Conservation (phyloP, 768 basidiomycete genomes). For the Suillus subalutaceus region DNA sequence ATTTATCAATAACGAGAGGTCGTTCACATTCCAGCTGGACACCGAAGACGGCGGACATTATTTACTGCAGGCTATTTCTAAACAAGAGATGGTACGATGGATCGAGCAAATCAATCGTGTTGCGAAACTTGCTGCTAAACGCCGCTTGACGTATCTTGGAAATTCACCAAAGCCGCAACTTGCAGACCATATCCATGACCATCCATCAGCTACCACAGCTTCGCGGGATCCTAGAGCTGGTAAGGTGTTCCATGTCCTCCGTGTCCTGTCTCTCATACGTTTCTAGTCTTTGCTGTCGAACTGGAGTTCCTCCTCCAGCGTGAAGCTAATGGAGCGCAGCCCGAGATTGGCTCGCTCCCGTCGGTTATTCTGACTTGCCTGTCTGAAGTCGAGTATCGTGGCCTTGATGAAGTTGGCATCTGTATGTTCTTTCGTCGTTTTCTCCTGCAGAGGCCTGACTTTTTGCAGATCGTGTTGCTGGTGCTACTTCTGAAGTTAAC, state of each 20-base stretch:
- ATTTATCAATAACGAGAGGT: slow-evolving; percentile 79
- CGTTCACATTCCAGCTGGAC: slow-evolving; percentile 80
- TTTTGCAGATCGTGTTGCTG: slow-evolving; percentile 75
- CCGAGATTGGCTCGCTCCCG: slow-evolving; percentile 64
- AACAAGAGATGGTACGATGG: slow-evolving; percentile 77
- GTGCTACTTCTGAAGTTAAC: slow-evolving; percentile 70
- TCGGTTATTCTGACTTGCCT: slow-evolving; percentile 67
- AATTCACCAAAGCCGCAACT: slow-evolving; percentile 73
- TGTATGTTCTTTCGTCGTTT: slow-evolving; percentile 51
- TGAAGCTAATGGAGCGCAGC: slow-evolving; percentile 53
- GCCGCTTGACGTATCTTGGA: slow-evolving; percentile 80
- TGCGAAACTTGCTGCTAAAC: slow-evolving; percentile 72
- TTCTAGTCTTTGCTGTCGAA: slow-evolving; percentile 74
- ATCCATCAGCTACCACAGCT: slow-evolving; percentile 46
- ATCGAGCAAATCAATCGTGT: slow-evolving; percentile 72
- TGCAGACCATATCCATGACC: slow-evolving; percentile 72
- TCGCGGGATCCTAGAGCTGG: slow-evolving; percentile 79
- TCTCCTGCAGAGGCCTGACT: slow-evolving; percentile 4
- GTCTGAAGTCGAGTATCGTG: slow-evolving; percentile 71
- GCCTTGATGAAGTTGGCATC: slow-evolving; percentile 80
- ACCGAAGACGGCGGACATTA: slow-evolving; percentile 89
- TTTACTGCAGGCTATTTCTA: slow-evolving; percentile 71
- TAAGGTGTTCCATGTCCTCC: slow-evolving; percentile 35
- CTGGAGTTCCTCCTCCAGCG: slow-evolving; percentile 68
- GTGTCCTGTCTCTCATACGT: slow-evolving; percentile 14